Percentiles rank a stretch among this genome's conserved stretches.
phyloP scores from a whole-genome alignment of 2,329 filamentous ascomycete genomes.

The Bipolaris cookei region DNA sequence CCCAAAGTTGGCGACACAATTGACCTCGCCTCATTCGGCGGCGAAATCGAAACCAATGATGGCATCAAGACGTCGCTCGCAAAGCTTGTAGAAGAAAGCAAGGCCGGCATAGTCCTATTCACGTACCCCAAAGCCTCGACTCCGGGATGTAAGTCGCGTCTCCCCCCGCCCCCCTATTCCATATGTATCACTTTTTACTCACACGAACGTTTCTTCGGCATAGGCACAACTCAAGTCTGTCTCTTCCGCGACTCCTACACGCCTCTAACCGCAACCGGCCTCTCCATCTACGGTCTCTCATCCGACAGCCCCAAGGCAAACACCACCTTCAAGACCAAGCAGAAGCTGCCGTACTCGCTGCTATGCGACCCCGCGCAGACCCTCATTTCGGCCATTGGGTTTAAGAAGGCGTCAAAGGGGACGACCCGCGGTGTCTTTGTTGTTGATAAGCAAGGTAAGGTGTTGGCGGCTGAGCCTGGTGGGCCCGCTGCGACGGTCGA shows the following conservation, averaged over 20 bases:
- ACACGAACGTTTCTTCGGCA: conserved; percentile 5
- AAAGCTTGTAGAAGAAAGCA: conserved; percentile 80
- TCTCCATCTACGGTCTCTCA: conserved; percentile 89
- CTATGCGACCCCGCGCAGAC: conserved; percentile 79
- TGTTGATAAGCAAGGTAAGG: conserved; percentile 80
- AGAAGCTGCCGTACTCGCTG: conserved; percentile 85
- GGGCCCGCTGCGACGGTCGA: conserved; percentile 79
- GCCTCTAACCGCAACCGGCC: conserved; percentile 75
- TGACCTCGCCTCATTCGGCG: conserved; percentile 62
- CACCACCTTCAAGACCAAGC: conserved; percentile 89
- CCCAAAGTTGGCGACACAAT: conserved; percentile 60
- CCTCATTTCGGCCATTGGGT: conserved; percentile 84
- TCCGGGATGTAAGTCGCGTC: conserved; percentile 77
- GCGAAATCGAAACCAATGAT: conserved; percentile 83
- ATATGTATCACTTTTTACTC: conserved; percentile 9
- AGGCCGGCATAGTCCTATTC: conserved; percentile 86
- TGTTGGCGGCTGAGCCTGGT: conserved; percentile 75
- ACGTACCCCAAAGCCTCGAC: conserved; percentile 96
- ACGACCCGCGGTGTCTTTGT: conserved; percentile 89
- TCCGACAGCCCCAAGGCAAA: conserved; percentile 89
- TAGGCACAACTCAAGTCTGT: conserved; percentile 92
- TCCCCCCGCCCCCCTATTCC: neutral
- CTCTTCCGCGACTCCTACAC: conserved; percentile 87
- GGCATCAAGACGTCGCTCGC: conserved; percentile 80
- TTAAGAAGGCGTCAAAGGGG: conserved; percentile 82